Base-by-base conservation (phyloP, 495 filamentous ascomycete species). In the Astrothelium macrocarpum region DNA sequence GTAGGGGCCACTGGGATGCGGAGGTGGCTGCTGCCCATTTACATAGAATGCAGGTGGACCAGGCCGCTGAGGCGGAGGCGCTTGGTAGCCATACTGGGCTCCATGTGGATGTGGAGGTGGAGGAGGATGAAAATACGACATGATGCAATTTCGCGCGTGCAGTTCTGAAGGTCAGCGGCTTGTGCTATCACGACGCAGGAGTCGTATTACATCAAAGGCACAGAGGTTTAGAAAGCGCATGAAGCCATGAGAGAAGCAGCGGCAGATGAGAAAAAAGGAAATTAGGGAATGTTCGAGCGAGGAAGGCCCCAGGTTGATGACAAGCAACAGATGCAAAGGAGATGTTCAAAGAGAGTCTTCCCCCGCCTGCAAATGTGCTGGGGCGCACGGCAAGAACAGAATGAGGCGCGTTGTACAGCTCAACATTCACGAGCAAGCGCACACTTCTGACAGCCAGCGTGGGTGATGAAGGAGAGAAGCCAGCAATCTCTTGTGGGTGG, bases 1-100 rank as follows among this genome's bases (percentile, higher is more conserved):
- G 59, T 11, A 36, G 12, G 49, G 23, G 25, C 49, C 49, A 56
- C 29, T 56, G 11, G 49, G 49, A 5, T 26, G 49, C 25, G 25
- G n/a, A 25, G 49, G 23, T 29, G 20, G 49, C 49, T 56, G 49
- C 49, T 56, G 49, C 9, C 49, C 49, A 56, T 56, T 56, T 29
- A 29, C 10, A 29, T 56, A 56, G 49, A 56, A 56, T 29, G 49
- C 23, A 26, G 43, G 43, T 10, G 43, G 43, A 11, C 9, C 43
- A 49, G 49, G 49, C 29, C 49, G 20, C 25, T 56, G 49, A 25
- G 7, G 7, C 25, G 20, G 49, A 29, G 49, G 49, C 0, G 23
- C 49, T 11, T 26, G 49, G 29, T 56, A 56, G 49, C 49, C 49
- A 16, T 56, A 56, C 49, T 26, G 45, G 14, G 23, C 5, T 5